Evolutionary conservation across 2,329 filamentous ascomycete species (phyloP), one percentile per base, ranked within the genome.

Genomic region (Aspergillus phoenicis): DNA sequence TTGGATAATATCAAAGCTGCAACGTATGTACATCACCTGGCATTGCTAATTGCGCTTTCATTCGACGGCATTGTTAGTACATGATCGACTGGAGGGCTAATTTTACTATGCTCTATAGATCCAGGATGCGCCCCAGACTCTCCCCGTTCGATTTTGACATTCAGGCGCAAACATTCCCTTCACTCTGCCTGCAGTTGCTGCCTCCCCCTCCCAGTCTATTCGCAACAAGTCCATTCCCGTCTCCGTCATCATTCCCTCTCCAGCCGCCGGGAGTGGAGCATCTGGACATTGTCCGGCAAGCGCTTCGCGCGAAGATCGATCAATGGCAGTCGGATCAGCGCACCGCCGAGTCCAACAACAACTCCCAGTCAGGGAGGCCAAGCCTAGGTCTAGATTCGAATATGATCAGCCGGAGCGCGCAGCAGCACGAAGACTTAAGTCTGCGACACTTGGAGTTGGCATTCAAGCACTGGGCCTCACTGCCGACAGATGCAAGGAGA

Each of bases 81-180:
- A 17, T 13, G 6, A 33, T 17, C 6, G 39, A 22, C 64, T 55
- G 57, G 36, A 33, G 13, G 11, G n/a, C 57, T 63, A 45, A 62
- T 56, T 26, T 28, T 47, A 2, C 15, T 54, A 59, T 60, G 15
- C 58, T 41, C 55, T 48, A 47, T 64, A 84, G 81, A 61, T 77
- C 78, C 26, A 78, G 79, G 58, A 75, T 77, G 53, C 68, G 78
- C 62, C 67, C 81, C 64, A 73, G 71, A 63, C 59, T 76, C 20
- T 74, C 80, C 17, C 82, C 86, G 3, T 88, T 87, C 73, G 90
- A 94, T 66, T 96, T 97, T 77, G 91, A 97, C 66, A 90, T 94
- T 36, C 86, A 93, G 62, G 84, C 90, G 5, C 87, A 96, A 73
- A 92, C 92, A 62, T 97, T 97, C 70, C 92, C 93, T 6, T 88